Percentiles rank a stretch among this genome's conserved stretches.
Evolutionary conservation across 306 rosid genomes (phyloP).

Genomic region (Inga leiocalycina): DNA sequence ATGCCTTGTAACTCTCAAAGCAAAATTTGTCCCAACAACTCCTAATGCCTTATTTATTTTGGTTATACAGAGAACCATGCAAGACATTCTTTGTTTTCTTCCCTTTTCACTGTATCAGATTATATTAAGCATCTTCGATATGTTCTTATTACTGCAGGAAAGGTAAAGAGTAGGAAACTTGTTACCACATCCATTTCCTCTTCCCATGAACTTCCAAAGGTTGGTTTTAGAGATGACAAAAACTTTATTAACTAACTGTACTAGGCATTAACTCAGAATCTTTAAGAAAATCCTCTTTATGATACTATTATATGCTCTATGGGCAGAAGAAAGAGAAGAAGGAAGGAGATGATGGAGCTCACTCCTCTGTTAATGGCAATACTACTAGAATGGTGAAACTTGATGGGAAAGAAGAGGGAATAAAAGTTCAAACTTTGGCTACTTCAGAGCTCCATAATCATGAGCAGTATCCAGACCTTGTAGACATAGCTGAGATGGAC

Average conservation of each 20-base stretch:
- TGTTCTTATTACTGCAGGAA: constrained; percentile 74
- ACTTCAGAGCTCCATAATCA: constrained; percentile 28
- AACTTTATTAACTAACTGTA: background rate
- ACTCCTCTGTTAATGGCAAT: constrained; percentile 25
- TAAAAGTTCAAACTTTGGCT: constrained; percentile 35
- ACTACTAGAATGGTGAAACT: constrained; percentile 30
- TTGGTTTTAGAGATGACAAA: constrained; percentile 41
- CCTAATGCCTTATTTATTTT: background rate
- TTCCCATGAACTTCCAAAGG: constrained; percentile 51
- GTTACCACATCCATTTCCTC: constrained; percentile 51
- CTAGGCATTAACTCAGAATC: background rate
- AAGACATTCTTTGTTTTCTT: constrained; percentile 11
- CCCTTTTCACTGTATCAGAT: constrained; percentile 1
- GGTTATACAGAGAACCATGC: constrained; percentile 24
- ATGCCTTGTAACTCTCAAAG: constrained; percentile 14
- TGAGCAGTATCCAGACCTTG: constrained; percentile 47
- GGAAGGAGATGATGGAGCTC: constrained; percentile 34
- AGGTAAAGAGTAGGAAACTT: constrained; percentile 66
- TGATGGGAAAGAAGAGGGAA: constrained; percentile 30
- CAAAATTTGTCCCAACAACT: constrained; percentile 29
- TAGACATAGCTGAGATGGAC: constrained; percentile 83
- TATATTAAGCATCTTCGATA: constrained; percentile 36
- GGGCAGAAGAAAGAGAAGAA: constrained; percentile 51
- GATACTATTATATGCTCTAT: constrained; percentile 30
- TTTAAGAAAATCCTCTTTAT: background rate